A percentile compares a stretch with the other conserved stretches of the same genome.
Conservation (phyloP, 805 yeast genomes). For the Candida tallmaniae region DNA sequence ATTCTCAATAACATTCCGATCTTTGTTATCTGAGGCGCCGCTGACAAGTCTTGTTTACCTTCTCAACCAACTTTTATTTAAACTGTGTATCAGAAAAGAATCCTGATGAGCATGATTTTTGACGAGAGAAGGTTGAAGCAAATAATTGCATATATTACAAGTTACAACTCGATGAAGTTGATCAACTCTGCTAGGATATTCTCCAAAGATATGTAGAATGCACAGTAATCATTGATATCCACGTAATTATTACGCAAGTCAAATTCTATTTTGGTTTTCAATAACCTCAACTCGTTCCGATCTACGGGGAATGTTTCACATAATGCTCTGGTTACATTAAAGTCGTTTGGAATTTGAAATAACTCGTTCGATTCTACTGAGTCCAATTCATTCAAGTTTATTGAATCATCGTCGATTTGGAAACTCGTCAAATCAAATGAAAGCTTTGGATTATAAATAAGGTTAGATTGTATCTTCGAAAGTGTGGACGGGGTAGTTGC, state of each 20-base stretch:
- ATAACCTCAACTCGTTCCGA: conserved; percentile 23
- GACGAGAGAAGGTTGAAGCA: not conserved
- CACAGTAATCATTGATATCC: conserved; percentile 42
- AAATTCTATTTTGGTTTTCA: conserved; percentile 35
- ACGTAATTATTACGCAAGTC: conserved; percentile 41
- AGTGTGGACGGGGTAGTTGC: conserved; percentile 3
- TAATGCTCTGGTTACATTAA: conserved; percentile 6
- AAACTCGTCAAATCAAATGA: conserved; percentile 5
- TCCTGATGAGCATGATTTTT: too few species aligned
- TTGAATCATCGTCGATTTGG: conserved; percentile 1
- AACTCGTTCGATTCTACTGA: conserved; percentile 6
- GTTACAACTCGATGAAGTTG: conserved; percentile 25
- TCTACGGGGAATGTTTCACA: conserved; percentile 7
- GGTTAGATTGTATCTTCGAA: conserved; percentile 3
- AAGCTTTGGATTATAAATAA: conserved; percentile 1
- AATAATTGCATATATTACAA: not conserved
- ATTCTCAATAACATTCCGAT: too few species aligned
- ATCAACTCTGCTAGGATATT: conserved; percentile 35
- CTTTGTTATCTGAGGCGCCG: too few species aligned
- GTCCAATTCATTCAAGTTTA: conserved; percentile 1
- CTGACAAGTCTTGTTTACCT: too few species aligned
- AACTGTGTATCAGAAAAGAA: not conserved
- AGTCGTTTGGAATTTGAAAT: conserved; percentile 10
- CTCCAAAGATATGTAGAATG: conserved; percentile 39
- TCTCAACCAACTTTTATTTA: too few species aligned